Base-by-base conservation (phyloP, 1,284 basidiomycete species). In the Ustilago cynodontis region DNA sequence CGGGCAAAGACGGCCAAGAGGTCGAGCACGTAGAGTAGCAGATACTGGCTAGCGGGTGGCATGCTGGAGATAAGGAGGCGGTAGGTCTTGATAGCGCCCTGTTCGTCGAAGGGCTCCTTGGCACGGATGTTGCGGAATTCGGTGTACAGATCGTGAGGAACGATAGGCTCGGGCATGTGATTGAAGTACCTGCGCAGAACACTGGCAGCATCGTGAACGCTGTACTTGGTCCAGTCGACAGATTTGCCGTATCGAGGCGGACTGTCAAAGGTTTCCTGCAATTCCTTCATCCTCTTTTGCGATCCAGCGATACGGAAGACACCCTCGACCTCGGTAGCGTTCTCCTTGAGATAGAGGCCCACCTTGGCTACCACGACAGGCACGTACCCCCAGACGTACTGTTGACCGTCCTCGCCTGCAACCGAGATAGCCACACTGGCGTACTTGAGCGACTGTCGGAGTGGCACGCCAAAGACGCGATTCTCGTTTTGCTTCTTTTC, bases 291-390 rank as follows among this genome's bases (percentile, higher is more conserved):
- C 51, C 96, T 91, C 87, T 94, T 97, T 77, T 91, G 92, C 93
- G 65, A 98, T 9, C 85, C 85, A 6, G 81, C 82, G 41, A 85
- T 93, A 53, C 97, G 93, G 86, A 99, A 99, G 1, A 94, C 93
- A 20, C 96, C 96, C 83, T 94, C 91, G n/a, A 96, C 91, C 86
- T 96, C 94, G 41, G 94, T 97, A 24, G 94, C 82, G 56, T 85
- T 82, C 60, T 84, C 82, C 57, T 86, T 86, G 58, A 86, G 61
- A 59, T 65, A 74, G 20, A 90, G 91, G 83, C 84, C 94, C 91
- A 95, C 97, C 87, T 98, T 97, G 64, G 95, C 97, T 39, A 99
- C 95, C 64, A 98, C 93, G 60, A 98, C 93, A 10, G 97, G 96
- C 49, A 99, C 94, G 85, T 93, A 94, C 2, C 96, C 88, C 84